phyloP scores from a whole-genome alignment of 1,284 basidiomycete species.

The Somion occarium region DNA sequence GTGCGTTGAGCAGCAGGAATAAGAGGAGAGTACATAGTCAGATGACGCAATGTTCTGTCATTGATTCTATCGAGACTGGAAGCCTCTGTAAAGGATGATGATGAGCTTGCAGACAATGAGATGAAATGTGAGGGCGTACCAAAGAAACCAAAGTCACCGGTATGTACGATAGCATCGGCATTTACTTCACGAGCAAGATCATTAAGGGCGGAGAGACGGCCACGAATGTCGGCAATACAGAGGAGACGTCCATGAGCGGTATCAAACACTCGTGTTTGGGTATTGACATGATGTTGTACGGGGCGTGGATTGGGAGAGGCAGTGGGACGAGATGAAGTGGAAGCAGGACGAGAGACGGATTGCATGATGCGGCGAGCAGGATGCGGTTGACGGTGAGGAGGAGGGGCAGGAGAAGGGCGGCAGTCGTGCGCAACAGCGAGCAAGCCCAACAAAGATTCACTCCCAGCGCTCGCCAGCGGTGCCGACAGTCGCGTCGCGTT shows the following conservation, averaged over 20 bases:
- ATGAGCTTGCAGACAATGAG: conserved; percentile 9
- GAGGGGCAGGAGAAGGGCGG: neutral
- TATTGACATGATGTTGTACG: conserved; percentile 53
- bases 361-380: conserved; percentile 25
- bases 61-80: conserved; percentile 86
- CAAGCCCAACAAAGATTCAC: neutral
- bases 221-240: conserved; percentile 95
- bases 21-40: conserved; percentile 97
- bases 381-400: neutral
- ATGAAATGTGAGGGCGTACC: conserved; percentile 39
- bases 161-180: conserved; percentile 95
- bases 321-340: conserved; percentile 51
- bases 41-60: conserved; percentile 92
- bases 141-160: conserved; percentile 99
- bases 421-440: neutral
- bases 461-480: neutral
- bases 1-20: conserved; percentile 80
- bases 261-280: conserved; percentile 75
- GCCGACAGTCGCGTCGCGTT: neutral
- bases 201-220: conserved; percentile 83
- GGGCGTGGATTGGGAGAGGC: conserved; percentile 44
- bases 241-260: conserved; percentile 83
- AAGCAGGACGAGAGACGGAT: conserved; percentile 47
- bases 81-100: conserved; percentile 45
- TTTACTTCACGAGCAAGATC: conserved; percentile 85